phyloP scores from a whole-genome alignment of 2,329 filamentous ascomycete species.

The Fusarium circinatum region DNA sequence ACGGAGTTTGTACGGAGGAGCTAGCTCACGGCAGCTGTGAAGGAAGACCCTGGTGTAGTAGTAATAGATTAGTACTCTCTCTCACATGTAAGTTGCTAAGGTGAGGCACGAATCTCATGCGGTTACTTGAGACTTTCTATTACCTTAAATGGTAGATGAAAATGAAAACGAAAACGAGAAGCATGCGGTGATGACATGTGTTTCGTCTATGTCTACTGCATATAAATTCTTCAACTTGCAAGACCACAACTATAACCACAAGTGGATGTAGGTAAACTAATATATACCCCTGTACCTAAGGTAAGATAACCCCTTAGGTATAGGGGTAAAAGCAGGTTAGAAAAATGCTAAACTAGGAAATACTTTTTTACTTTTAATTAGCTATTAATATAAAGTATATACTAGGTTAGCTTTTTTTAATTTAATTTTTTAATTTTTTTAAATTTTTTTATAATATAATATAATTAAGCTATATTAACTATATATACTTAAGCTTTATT shows the following conservation, averaged over 20 bases:
- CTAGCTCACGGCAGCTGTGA: not conserved
- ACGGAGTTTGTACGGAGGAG: constrained; percentile 16
- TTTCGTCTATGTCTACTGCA: not conserved
- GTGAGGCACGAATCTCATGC: not conserved
- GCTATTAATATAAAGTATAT: too few species aligned
- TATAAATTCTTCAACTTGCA: not conserved
- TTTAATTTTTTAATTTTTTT: too few species aligned
- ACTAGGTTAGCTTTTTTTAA: too few species aligned
- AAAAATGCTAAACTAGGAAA: too few species aligned
- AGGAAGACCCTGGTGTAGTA: constrained; percentile 18
- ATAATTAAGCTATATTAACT: too few species aligned
- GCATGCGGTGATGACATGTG: not conserved
- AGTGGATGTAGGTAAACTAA: too few species aligned
- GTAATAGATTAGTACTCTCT: not conserved
- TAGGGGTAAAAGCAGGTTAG: too few species aligned
- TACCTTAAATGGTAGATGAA: not conserved
- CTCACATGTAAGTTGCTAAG: not conserved
- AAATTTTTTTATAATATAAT: too few species aligned
- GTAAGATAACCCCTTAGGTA: too few species aligned
- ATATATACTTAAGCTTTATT: too few species aligned
- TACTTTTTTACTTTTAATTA: too few species aligned
- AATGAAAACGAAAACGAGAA: not conserved
- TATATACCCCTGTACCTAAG: too few species aligned
- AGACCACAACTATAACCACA: not conserved
- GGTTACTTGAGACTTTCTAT: not conserved